Evolutionary conservation across 2,329 filamentous ascomycete species (phyloP).

Genomic region (Lasiodiplodia theobromae): DNA sequence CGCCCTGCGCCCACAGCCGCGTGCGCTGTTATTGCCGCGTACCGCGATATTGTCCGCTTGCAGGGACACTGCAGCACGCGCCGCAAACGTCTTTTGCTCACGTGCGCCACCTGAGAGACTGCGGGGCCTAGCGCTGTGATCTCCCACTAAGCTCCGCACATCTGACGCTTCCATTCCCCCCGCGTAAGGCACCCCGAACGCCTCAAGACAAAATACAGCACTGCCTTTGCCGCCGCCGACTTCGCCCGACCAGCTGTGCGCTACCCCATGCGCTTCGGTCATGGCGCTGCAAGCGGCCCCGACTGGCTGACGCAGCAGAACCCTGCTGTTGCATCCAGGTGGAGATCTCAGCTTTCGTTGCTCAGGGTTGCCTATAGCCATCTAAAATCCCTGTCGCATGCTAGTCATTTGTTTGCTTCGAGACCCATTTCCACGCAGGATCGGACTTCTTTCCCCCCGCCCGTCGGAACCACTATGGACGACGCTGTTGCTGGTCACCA

Average conservation of each 20-base stretch:
- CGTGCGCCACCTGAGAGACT: constrained; percentile 3
- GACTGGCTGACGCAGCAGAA: constrained; percentile 17
- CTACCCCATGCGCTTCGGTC: background rate
- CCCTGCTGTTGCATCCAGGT: constrained; percentile 1
- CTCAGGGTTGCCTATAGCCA: background rate
- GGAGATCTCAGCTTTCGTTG: background rate
- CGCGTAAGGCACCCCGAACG: constrained; percentile 17
- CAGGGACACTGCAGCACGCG: background rate
- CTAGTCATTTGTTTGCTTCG: constrained; percentile 10
- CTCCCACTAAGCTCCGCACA: constrained; percentile 22
- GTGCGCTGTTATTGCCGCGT: background rate
- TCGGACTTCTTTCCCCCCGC: constrained; percentile 20
- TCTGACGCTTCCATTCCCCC: background rate
- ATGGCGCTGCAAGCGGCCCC: constrained; percentile 4
- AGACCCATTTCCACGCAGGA: constrained; percentile 11
- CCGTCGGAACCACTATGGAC: background rate
- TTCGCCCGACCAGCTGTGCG: background rate
- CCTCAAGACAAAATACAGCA: background rate
- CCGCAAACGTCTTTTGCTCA: constrained; percentile 1
- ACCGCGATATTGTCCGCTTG: background rate
- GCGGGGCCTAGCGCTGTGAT: constrained; percentile 27
- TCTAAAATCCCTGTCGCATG: background rate
- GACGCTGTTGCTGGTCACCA: constrained; percentile 12
- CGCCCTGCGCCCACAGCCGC: background rate
- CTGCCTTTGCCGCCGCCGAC: background rate